phyloP scores from a whole-genome alignment of 192 early-diverging fungal genomes.

The Coemansia sp. region DNA sequence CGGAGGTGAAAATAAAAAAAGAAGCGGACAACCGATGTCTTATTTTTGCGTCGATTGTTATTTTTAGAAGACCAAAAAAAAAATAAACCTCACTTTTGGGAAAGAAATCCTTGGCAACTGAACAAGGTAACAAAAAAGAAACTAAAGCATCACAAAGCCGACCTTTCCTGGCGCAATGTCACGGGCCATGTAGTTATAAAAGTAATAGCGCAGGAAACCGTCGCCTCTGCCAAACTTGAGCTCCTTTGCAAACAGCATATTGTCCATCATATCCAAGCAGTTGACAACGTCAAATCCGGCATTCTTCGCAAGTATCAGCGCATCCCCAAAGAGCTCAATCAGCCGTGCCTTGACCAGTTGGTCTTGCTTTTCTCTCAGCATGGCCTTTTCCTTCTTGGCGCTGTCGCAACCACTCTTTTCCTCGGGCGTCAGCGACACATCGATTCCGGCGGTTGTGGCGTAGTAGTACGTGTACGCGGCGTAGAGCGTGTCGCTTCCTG shows the following conservation, averaged over 20 bases:
- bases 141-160: constrained; percentile 89
- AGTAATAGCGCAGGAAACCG: constrained; percentile 92
- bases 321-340: constrained; percentile 72
- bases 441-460: constrained; percentile 58
- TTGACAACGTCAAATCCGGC: constrained; percentile 94
- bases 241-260: constrained; percentile 74
- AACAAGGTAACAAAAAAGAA: constrained; percentile 6
- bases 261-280: constrained; percentile 92
- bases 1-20: not conserved
- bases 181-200: constrained; percentile 93
- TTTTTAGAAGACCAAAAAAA: not conserved
- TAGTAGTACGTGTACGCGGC: constrained; percentile 98
- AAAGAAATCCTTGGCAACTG: not conserved
- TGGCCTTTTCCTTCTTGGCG: constrained; percentile 48
- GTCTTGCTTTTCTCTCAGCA: constrained; percentile 34
- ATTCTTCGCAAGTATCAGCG: constrained; percentile 71
- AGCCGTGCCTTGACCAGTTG: constrained; percentile 59
- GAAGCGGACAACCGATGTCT: no score
- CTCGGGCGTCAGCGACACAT: constrained; percentile 27
- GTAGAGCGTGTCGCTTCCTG: constrained; percentile 56
- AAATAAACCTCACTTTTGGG: not conserved
- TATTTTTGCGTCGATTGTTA: not conserved
- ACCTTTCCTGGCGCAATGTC: constrained; percentile 69
- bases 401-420: constrained; percentile 49
- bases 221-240: constrained; percentile 94